Conservation (phyloP, 352 stramenopile species). For the Aphanomyces astaci region DNA sequence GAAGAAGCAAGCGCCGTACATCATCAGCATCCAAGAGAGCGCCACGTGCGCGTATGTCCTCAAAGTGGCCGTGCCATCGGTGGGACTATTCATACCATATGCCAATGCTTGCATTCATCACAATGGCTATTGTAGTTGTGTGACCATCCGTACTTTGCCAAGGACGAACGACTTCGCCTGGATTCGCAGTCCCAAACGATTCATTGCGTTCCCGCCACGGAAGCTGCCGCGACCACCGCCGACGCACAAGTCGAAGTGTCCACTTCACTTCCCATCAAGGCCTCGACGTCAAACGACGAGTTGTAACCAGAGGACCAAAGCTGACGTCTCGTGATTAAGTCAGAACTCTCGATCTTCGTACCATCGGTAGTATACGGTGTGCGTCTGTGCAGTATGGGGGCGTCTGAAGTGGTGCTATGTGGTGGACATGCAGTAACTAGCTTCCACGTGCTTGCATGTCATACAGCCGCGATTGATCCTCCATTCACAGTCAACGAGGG, state of each 20-base stretch:
- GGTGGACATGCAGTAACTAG: no score
- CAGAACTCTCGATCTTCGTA: no score
- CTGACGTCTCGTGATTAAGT: no score
- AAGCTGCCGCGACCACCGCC: neutral
- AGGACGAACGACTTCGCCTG: constrained; percentile 49
- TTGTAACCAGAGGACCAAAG: constrained; percentile 10
- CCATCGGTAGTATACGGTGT: no score
- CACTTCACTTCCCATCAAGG: neutral
- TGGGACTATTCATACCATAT: constrained; percentile 1
- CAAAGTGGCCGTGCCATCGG: constrained; percentile 60
- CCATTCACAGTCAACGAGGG: no score
- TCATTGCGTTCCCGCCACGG: constrained; percentile 52
- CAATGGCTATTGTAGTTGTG: constrained; percentile 36
- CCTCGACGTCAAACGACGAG: constrained; percentile 8
- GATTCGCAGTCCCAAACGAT: constrained; percentile 42
- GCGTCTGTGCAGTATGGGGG: no score
- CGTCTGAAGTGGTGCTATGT: no score
- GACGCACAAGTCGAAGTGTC: neutral
- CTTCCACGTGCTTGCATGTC: no score
- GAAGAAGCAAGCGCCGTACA: constrained; percentile 64
- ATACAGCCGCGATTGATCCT: no score
- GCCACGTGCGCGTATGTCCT: constrained; percentile 78
- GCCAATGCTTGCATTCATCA: no score
- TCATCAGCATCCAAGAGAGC: constrained; percentile 67
- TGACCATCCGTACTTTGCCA: constrained; percentile 75